Evolutionary conservation across 257 asterid genomes (phyloP).

Genomic region (Solanum piurae): DNA sequence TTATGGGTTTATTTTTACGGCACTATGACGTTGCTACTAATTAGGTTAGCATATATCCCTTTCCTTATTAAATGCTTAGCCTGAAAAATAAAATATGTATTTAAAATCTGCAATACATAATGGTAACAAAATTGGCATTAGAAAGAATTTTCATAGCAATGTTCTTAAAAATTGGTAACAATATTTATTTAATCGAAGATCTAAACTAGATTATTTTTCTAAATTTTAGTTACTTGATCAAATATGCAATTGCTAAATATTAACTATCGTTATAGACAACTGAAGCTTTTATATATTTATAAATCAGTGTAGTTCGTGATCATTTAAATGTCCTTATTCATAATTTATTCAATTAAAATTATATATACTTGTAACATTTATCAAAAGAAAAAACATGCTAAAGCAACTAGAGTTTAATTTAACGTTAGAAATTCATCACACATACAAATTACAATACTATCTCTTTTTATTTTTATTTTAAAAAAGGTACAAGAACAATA

Average conservation of each 20-base stretch:
- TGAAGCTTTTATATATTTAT: background rate
- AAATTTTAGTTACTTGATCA: background rate
- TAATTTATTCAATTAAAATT: background rate
- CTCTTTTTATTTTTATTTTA: background rate
- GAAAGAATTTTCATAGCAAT: background rate
- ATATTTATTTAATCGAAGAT: background rate
- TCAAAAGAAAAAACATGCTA: background rate
- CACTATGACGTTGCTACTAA: background rate
- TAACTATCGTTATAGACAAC: background rate
- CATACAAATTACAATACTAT: background rate
- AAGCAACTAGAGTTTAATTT: background rate
- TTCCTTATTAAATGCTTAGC: background rate
- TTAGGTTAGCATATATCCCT: background rate
- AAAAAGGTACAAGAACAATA: background rate
- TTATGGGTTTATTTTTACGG: background rate
- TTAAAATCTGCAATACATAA: background rate
- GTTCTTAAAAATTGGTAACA: background rate
- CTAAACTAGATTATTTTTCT: background rate
- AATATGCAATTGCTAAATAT: background rate
- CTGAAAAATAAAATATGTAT: background rate
- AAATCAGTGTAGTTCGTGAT: background rate
- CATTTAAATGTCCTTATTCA: background rate
- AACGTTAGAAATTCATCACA: background rate
- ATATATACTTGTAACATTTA: background rate
- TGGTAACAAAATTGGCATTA: background rate